Base-by-base conservation (phyloP, 345 rosid genomes). In the Clarkia xantiana region DNA sequence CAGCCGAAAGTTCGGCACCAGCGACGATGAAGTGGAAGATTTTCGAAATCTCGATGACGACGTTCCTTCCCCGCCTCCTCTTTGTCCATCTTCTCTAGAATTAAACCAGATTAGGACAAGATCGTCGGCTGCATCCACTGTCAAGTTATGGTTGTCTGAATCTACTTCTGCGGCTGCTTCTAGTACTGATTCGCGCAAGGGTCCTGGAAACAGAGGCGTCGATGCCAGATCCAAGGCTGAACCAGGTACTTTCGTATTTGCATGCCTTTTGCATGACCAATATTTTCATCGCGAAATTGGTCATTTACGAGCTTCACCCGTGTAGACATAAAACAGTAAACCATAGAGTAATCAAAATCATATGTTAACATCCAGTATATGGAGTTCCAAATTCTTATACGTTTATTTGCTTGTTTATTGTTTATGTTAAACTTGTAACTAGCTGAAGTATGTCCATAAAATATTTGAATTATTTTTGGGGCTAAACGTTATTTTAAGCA, bases 91-190 rank as follows among this genome's bases (percentile, higher is more conserved):
- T 4, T 64, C 79, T 14, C 73, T 84, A 13, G 84, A 87, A 50
- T 65, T 91, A 52, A 86, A 91, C 51, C 79, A 78, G 47, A 91
- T 91, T 48, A 74, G 61, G 63, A 91, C 96, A 18, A 85, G 75
- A 59, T 84, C 89, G 54, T 65, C 74, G 12, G 50, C 67, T 19
- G 71, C 63, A 11, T 79, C 88, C 47, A 78, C 86, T 55, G 72
- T 83, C 46, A 62, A 86, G 52, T 67, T 78, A 47, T 70, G 80
- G 1, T 7, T 29, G 0, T 45, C 75, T 9, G 40, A 56, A 39
- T 38, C 41, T n/a, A 23, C 47, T 6, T 15, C 47, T 8, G 34
- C 19, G 7, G 18, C 18, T 2, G 71, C 36, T 10, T 29, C 36
- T 29, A 44, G 40, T 57, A 38, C 51, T 13, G 43, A 71, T 43